phyloP scores from a whole-genome alignment of 768 basidiomycete species.

The Mycena chlorophos region DNA sequence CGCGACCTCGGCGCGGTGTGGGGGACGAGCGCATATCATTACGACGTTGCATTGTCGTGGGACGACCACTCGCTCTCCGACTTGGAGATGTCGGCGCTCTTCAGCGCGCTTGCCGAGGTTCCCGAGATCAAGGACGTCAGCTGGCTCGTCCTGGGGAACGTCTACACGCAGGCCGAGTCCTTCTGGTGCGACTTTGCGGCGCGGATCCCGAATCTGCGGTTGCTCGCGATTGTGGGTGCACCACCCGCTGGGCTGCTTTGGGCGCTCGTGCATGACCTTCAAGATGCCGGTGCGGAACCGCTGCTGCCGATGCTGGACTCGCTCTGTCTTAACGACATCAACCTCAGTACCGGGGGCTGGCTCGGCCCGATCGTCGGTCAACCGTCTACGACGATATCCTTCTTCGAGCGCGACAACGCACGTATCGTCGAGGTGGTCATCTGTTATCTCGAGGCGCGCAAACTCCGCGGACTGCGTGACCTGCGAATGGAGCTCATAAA shows the following conservation, averaged over 20 bases:
- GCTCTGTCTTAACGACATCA: background rate
- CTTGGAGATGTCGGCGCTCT: background rate
- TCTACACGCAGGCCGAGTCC: background rate
- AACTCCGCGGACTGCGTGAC: background rate
- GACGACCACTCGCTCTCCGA: background rate
- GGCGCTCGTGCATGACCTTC: conserved; percentile 3
- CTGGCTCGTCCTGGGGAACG: background rate
- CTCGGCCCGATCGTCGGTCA: background rate
- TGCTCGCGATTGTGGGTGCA: background rate
- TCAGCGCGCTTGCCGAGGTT: conserved; percentile 3
- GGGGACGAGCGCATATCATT: background rate
- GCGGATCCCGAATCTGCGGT: conserved; percentile 1
- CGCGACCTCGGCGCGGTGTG: background rate
- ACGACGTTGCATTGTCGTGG: conserved; percentile 9
- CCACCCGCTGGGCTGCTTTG: conserved; percentile 7
- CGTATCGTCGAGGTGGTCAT: conserved; percentile 8
- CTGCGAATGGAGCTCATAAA: background rate
- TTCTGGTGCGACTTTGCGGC: background rate
- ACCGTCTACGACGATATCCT: conserved; percentile 2
- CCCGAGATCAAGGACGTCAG: background rate
- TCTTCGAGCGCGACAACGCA: conserved; percentile 10
- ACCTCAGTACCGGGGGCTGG: conserved; percentile 8
- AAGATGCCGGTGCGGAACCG: background rate
- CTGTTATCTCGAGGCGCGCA: conserved; percentile 8
- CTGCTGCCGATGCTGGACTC: conserved; percentile 3